Evolutionary conservation across 768 basidiomycete genomes (phyloP), one percentile per base, ranked within the genome.

Genomic region (Ramaria sp.): DNA sequence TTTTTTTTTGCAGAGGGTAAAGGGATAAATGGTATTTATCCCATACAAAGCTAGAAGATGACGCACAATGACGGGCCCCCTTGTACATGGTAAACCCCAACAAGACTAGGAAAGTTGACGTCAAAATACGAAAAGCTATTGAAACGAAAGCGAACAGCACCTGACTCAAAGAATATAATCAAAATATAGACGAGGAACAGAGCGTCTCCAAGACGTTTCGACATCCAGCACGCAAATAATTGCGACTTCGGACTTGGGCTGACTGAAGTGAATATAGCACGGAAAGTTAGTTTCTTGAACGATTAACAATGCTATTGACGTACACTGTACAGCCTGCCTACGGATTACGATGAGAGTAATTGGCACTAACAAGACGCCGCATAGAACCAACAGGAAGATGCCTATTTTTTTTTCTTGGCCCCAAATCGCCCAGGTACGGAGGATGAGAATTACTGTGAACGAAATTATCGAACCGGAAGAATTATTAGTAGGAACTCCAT

Each of bases 361-460:
- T 25, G 45, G 45, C 15, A 30, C 27, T 8, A 13, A 22, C 25
- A 30, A 25, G 16, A 30, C n/a, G 3, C 2, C 1, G 24, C 25
- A 22, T 16, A 30, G 7, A 13, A 42, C 10, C 15, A 43, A 16
- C 12, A 28, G 16, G 25, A 22, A 5, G 20, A 52, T 25, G 22
- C n/a, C n/a, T n/a, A n/a, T n/a, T n/a, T n/a, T n/a, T n/a, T n/a
- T n/a, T n/a, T n/a, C n/a, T n/a, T 38, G 18, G 8, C 38, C 42
- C 51, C 51, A 52, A n/a, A 52, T 43, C 16, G 51, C 51, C 51
- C 51, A 52, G 10, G 51, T 52, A 18, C 51, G 36, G 25, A 52
- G 42, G 20, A 52, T 18, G 24, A 52, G 38, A 39, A 43, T 25
- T 18, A 43, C 39, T 52, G 42, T 6, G 9, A 41, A 22, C 39